These are phyloP conservation scores for Backusella liffmaniae DNA, from an alignment of 192 early-diverging fungal genomes.

Conservation along the genomic window DNA sequence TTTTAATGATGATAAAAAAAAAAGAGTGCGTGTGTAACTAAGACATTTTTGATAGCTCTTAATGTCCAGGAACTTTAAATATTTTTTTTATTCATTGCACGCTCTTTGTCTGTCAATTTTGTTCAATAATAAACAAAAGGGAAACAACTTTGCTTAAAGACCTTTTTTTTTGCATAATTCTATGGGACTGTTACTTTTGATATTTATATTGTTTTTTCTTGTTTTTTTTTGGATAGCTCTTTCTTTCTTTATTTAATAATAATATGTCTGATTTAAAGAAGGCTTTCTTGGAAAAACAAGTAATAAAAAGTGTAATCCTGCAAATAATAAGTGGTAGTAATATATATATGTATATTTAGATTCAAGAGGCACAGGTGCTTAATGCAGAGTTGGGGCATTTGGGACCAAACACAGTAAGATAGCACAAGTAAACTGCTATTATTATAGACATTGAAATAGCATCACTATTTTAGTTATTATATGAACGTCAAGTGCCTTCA, in stretches of 20 bases:
- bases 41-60: background rate
- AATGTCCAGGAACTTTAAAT: slow-evolving; percentile 14
- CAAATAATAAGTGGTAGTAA: background rate
- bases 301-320: background rate
- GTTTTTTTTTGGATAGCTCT: background rate
- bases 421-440: no score
- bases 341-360: background rate
- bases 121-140: background rate
- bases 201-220: background rate
- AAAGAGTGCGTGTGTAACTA: background rate
- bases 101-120: background rate
- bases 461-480: background rate
- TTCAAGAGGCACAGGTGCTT: slow-evolving; percentile 8
- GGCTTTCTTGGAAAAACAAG: slow-evolving; percentile 6
- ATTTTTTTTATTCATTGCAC: background rate
- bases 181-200: background rate
- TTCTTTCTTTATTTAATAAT: background rate
- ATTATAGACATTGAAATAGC: no score
- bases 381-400: slow-evolving; percentile 6
- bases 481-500: slow-evolving; percentile 23
- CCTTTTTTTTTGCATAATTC: background rate
- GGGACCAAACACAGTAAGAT: slow-evolving; percentile 8
- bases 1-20: background rate
- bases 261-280: slow-evolving; percentile 3
- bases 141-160: slow-evolving; percentile 3